Percentiles rank a stretch among this genome's conserved stretches.
These are phyloP conservation scores for Plasmodium sp. DNA, from an alignment of 169 alveolate genomes.

Conservation along the genomic window DNA sequence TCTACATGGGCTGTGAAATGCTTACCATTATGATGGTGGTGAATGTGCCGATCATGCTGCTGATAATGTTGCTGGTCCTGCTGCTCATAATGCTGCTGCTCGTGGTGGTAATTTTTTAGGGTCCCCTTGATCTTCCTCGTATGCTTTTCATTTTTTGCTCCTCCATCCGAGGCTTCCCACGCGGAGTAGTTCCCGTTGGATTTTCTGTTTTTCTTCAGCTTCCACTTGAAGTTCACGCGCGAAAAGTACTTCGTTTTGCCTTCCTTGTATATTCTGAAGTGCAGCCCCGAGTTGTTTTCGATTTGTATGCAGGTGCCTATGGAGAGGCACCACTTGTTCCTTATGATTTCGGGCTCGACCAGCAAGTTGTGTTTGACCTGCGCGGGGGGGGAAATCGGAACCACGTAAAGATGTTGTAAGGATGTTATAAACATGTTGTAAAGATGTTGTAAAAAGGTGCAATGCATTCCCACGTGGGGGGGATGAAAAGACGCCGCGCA, in stretches of 20 bases:
- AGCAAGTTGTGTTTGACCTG: slow-evolving; percentile 76
- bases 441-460: background rate
- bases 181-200: background rate
- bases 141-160: slow-evolving; percentile 14
- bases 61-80: no score
- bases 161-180: slow-evolving; percentile 22
- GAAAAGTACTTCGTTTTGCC: slow-evolving; percentile 73
- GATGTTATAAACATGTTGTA: background rate
- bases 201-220: slow-evolving; percentile 14
- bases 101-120: background rate
- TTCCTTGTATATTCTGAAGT: slow-evolving; percentile 78
- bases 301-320: slow-evolving; percentile 82
- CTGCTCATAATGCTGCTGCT: background rate
- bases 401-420: background rate
- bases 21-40: background rate
- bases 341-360: slow-evolving; percentile 80
- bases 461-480: background rate
- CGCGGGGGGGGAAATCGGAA: background rate
- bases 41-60: background rate
- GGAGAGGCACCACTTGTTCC: slow-evolving; percentile 78
- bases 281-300: slow-evolving; percentile 76
- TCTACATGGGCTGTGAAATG: background rate
- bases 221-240: slow-evolving; percentile 70
- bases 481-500: background rate
- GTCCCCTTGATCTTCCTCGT: slow-evolving; percentile 9